phyloP scores from a whole-genome alignment of 176 grass and related monocot genomes.

The Poa annua region DNA sequence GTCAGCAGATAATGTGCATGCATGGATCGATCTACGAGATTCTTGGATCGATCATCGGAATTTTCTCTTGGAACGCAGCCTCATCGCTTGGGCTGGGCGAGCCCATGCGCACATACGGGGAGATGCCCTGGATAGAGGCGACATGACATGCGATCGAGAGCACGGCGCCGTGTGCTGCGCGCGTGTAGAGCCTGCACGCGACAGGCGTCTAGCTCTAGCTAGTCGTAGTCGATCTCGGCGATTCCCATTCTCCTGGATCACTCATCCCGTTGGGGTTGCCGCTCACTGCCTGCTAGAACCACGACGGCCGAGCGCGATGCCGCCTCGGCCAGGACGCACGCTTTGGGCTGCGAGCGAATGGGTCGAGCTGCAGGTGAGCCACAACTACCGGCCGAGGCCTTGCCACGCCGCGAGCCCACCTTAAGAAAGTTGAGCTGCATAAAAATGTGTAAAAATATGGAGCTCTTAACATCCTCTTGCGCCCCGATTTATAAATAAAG shows the following conservation, averaged over 20 bases:
- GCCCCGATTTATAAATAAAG: too few species aligned
- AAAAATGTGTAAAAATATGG: too few species aligned
- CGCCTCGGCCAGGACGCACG: conserved; percentile 18
- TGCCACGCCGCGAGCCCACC: neutral
- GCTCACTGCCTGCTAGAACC: neutral
- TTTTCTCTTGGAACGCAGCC: neutral
- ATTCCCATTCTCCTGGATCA: neutral
- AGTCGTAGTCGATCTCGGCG: neutral
- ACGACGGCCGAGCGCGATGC: neutral
- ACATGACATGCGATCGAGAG: conserved; percentile 6
- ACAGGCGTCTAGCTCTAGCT: neutral
- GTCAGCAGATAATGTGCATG: neutral
- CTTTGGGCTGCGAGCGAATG: neutral
- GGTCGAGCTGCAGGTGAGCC: neutral
- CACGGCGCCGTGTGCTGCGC: neutral
- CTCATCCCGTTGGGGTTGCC: neutral
- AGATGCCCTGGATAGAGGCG: neutral
- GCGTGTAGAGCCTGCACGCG: neutral
- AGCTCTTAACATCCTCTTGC: too few species aligned
- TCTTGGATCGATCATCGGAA: conserved; percentile 18
- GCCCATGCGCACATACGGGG: neutral
- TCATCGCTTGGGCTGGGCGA: neutral
- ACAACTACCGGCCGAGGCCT: neutral
- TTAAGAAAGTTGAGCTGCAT: neutral
- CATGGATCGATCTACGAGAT: neutral